phyloP scores from a whole-genome alignment of 352 stramenopile species.

The Globisporangium alternatum region DNA sequence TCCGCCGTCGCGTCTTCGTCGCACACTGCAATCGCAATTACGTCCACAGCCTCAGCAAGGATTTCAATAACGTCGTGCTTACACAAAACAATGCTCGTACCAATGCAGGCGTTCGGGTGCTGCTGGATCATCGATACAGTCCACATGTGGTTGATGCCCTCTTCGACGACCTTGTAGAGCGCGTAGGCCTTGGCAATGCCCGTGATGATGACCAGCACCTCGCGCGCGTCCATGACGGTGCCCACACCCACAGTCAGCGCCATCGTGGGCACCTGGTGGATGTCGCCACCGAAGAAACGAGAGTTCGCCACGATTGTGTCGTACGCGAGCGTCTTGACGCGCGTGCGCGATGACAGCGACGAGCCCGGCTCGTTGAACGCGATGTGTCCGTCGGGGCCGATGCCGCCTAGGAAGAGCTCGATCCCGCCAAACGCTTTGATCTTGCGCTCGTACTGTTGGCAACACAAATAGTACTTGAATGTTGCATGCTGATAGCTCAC shows the following conservation, averaged over 20 bases:
- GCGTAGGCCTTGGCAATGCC: conserved; percentile 83
- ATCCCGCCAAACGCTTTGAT: conserved; percentile 84
- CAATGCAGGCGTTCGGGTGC: conserved; percentile 79
- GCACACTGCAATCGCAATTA: conserved; percentile 43
- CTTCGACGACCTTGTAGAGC: conserved; percentile 88
- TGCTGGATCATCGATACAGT: conserved; percentile 87
- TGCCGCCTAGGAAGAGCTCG: conserved; percentile 91
- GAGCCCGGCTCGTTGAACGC: conserved; percentile 91
- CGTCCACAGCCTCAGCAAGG: not conserved
- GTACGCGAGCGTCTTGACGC: conserved; percentile 89
- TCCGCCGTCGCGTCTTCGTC: conserved; percentile 89
- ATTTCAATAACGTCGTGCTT: not conserved
- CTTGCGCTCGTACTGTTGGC: conserved; percentile 69
- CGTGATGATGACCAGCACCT: conserved; percentile 89
- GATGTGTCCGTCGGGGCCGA: conserved; percentile 92
- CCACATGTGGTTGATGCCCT: conserved; percentile 91
- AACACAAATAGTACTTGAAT: not conserved
- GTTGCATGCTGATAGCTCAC: not conserved
- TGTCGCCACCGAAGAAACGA: conserved; percentile 82
- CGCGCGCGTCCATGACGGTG: conserved; percentile 84
- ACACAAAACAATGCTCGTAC: conserved; percentile 20
- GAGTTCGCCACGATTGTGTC: conserved; percentile 90
- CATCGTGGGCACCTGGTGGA: conserved; percentile 86
- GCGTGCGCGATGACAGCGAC: conserved; percentile 74
- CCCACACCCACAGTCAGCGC: conserved; percentile 87